phyloP scores from a whole-genome alignment of 1,139 yeast species.

The Suhomyces coccinellae region DNA sequence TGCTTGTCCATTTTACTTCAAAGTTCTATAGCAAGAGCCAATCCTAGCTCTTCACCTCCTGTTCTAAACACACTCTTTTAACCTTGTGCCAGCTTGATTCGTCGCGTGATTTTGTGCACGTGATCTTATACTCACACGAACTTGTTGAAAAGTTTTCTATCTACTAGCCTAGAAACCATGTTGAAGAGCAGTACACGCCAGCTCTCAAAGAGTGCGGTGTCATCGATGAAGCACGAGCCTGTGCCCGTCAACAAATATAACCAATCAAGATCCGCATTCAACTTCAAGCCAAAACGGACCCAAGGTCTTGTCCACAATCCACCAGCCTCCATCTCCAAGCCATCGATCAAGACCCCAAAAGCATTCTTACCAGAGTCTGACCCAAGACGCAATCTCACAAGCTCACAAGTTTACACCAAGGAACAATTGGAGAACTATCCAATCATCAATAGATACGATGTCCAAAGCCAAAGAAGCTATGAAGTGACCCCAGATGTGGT shows the following conservation, averaged over 20 bases:
- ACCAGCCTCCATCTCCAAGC: constrained; percentile 27
- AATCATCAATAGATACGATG: constrained; percentile 34
- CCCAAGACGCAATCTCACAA: constrained; percentile 48
- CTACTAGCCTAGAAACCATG: constrained; percentile 6
- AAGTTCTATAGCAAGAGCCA: no score
- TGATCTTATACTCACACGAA: constrained; percentile 6
- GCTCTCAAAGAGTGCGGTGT: constrained; percentile 5
- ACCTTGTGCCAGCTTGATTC: no score
- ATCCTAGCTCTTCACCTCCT: no score
- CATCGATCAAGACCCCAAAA: constrained; percentile 55
- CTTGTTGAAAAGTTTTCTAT: constrained; percentile 9
- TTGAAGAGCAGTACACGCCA: constrained; percentile 17
- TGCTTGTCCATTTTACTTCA: no score
- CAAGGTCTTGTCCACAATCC: constrained; percentile 45
- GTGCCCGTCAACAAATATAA: constrained; percentile 43
- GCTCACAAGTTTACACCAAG: constrained; percentile 27
- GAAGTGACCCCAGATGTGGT: constrained; percentile 63
- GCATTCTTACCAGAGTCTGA: constrained; percentile 69
- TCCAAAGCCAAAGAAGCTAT: constrained; percentile 49
- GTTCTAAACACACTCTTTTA: no score
- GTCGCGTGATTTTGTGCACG: no score
- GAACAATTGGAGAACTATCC: constrained; percentile 59
- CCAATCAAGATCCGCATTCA: constrained; percentile 40
- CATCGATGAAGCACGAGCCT: constrained; percentile 32
- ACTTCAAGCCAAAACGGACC: constrained; percentile 43